A percentile compares a stretch with the other conserved stretches of the same genome.
Conservation (phyloP, 163 green algal genomes). For the Prototheca cutis region DNA sequence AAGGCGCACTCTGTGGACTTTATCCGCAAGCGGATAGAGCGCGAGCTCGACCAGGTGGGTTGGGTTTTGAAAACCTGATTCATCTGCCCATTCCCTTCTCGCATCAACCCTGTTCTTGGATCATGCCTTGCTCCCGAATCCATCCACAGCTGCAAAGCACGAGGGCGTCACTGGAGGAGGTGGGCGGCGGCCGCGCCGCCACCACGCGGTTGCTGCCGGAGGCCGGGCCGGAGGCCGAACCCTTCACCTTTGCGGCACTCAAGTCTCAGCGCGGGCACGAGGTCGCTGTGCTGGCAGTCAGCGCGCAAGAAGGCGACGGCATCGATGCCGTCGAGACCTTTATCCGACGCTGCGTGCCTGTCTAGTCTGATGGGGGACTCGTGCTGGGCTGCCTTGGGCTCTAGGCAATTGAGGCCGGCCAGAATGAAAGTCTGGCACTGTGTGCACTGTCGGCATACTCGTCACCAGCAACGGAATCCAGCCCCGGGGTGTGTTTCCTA, state of each 20-base stretch:
- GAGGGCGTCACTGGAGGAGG: constrained; percentile 8
- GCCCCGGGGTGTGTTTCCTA: no score
- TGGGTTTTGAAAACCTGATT: no score
- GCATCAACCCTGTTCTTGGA: no score
- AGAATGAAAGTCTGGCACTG: no score
- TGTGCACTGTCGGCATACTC: no score
- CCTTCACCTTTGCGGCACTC: constrained; percentile 25
- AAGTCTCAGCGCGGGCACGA: not conserved
- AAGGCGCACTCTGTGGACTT: constrained; percentile 68
- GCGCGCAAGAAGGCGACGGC: constrained; percentile 17
- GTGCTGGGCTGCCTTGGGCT: no score
- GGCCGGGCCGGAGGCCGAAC: constrained; percentile 3
- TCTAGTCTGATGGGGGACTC: no score
- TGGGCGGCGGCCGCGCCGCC: constrained; percentile 3
- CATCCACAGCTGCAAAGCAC: constrained; percentile 21
- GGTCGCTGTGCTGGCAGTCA: not conserved
- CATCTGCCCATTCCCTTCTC: no score
- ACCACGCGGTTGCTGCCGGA: not conserved
- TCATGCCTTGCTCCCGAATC: not conserved
- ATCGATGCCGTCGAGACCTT: constrained; percentile 17
- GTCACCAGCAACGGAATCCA: no score
- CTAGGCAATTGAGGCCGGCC: no score
- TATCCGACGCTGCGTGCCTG: constrained; percentile 12
- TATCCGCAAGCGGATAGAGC: constrained; percentile 64
- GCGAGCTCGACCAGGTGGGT: constrained; percentile 45